Evolutionary conservation across 140 eudicot species (phyloP), one percentile per base, ranked within the genome.

Genomic region (Erigeron philadelphicus): DNA sequence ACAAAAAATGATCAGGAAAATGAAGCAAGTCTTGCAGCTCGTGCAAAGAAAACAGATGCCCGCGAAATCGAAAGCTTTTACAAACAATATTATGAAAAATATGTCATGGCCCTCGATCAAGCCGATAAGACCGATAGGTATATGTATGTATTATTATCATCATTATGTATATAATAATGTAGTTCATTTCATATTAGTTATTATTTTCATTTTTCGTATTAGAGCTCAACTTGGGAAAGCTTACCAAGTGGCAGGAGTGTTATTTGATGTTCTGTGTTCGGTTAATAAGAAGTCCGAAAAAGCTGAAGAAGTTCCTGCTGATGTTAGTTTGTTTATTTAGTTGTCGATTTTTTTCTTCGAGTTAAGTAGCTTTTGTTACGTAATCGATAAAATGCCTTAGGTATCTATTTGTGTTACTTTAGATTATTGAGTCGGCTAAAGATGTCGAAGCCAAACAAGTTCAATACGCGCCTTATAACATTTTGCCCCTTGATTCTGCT

Each of bases 181-280:
- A 50, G 57, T 5, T 50, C 1, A 18, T 13, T 50, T 50, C 57
- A n/a, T 11, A 6, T 58, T 16, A 23, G 6, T 53, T 53, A 4
- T 44, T 44, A 10, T 18, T 11, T 16, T 46, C 35, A 66, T 71
- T 48, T 63, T 65, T 19, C 46, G 43, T 35, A 53, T 53, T 84
- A 89, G 96, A 81, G 88, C 95, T 76, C 93, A 84, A 67, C 88
- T 92, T 42, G 98, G 95, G 31, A 92, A 92, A 80, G 98, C 98
- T 76, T 92, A 92, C 75, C 95, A 86, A 86, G 86, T 91, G 48
- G 96, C 96, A 9, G 96, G 90, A 48, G 96, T 88, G 38, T 89
- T 92, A 67, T 86, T 92, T 78, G 96, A 88, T 81, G 98, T 92
- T 59, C 93, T 92, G 10, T 92, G 96, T 60, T 92, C 98, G 40